Evolutionary conservation across 768 basidiomycete genomes (phyloP), one percentile per base, ranked within the genome.

Genomic region (Agaricus bisporus): DNA sequence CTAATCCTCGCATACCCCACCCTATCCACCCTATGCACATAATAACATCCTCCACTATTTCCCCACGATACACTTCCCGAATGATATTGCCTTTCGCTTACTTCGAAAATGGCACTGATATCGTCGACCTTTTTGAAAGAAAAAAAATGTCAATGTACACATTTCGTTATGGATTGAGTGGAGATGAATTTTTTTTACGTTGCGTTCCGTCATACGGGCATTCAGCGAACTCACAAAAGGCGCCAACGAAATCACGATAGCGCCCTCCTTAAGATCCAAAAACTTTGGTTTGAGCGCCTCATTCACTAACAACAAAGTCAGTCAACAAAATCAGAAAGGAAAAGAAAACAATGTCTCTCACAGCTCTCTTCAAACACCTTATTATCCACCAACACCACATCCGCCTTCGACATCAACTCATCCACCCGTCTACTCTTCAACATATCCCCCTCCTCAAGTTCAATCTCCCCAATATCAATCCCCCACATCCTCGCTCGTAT

Each of bases 401-500:
- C 94, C 2, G 97, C 95, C 61, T 85, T 70, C 8, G 77, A 64
- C 51, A 99, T 77, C 47, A 92, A 72, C 63, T 83, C 80, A 41
- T 82, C 76, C 14, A 93, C 82, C 37, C 84, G 73, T 20, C 63
- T 63, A 62, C 86, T 83, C 52, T 75, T 71, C 46, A 92, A 73
- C 82, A 99, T 97, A 63, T 98, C 85, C 0, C 91, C 92, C 64
- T 95, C 79, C 64, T 88, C 84, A 11, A 91, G 70, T 65, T 90
- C 85, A 25, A 92, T 81, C 2, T 84, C 76, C 4, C 92, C 88
- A 57, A 85, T 77, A 14, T 71, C 67, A 4, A 98, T 70, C 0
- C 92, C 93, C 95, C 95, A 99, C 88, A 98, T 91, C 55, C 83
- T 75, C 70, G 88, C 89, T 17, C 97, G 77, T 20, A 80, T 77